Conservation (phyloP, 495 filamentous ascomycete species). For the Platismatia glauca region DNA sequence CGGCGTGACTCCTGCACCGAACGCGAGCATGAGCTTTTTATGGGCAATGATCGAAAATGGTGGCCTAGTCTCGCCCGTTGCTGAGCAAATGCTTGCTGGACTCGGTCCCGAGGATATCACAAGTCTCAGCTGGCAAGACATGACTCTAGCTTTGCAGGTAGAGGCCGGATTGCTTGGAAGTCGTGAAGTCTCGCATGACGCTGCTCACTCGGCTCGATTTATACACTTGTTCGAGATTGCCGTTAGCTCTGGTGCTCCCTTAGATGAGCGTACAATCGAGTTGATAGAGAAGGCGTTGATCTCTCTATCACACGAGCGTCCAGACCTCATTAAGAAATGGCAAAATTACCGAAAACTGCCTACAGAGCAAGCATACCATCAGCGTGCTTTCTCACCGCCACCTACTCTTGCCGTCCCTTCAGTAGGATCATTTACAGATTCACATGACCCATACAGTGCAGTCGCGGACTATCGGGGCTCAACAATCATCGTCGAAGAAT, state of each 20-base stretch:
- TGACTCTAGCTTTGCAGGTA: constrained; percentile 52
- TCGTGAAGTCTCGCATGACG: constrained; percentile 38
- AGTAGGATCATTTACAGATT: constrained; percentile 54
- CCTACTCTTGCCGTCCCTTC: constrained; percentile 27
- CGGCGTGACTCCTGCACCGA: constrained; percentile 40
- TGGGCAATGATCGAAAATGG: constrained; percentile 71
- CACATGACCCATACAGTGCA: constrained; percentile 79
- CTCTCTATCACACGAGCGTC: constrained; percentile 42
- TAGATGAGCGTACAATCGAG: constrained; percentile 42
- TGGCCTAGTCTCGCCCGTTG: constrained; percentile 50
- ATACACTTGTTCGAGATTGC: constrained; percentile 51
- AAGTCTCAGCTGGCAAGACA: constrained; percentile 46
- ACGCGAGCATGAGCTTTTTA: constrained; percentile 51
- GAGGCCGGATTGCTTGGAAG: constrained; percentile 53
- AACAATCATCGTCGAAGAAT: constrained; percentile 73
- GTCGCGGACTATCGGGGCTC: constrained; percentile 90
- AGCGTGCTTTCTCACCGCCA: constrained; percentile 28
- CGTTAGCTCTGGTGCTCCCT: constrained; percentile 38
- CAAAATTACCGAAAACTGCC: constrained; percentile 42
- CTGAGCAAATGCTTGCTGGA: constrained; percentile 52
- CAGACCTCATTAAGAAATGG: constrained; percentile 52
- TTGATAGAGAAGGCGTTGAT: constrained; percentile 51
- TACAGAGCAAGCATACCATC: constrained; percentile 27
- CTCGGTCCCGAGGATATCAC: constrained; percentile 52
- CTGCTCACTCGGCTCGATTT: constrained; percentile 50